Evolutionary conservation across 768 basidiomycete species (phyloP), one percentile per base, ranked within the genome.

Genomic region (Boletus coccyginus): DNA sequence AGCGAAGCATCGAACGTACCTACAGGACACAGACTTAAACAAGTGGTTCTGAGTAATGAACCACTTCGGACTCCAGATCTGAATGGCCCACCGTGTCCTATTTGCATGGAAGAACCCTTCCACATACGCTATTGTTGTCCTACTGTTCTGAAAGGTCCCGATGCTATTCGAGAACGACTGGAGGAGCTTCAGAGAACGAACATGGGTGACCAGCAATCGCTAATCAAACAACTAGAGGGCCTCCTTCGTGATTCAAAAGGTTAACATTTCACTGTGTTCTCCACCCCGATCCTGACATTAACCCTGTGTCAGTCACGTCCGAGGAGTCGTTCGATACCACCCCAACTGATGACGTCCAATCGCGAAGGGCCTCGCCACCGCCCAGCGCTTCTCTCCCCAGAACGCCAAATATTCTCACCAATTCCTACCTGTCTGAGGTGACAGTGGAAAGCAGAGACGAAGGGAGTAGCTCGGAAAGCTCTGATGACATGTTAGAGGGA

Each of bases 51-150:
- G 39, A 48, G 43, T 6, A 44, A 43, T 43, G 27, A 46, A 32
- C 48, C 40, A 29, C 21, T 38, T 35, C 49, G 41, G 14, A 36
- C 55, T 24, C 31, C 17, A 7, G 50, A 35, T n/a, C 46, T 53
- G 46, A 52, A 57, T 42, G 48, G 46, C 53, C 56, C 54, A 1
- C 50, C 55, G 2, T 82, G 84, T 57, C 78, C 77, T 40, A 69
- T 82, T 21, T 86, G 85, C 66, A 67, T 71, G 19, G 66, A 66
- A 44, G 58, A 60, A 5, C 77, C 80, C 8, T 70, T 73, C 39
- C 85, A 87, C 58, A 69, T 74, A 50, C 78, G 77, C n/a, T 73
- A 74, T 48, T 66, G 66, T 43, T 87, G 85, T 64, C 81, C 81
- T 7, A 65, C 77, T 24, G 72, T 86, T 27, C 55, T 70, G 27